Base-by-base conservation (phyloP, 2,329 filamentous ascomycete genomes). In the Pezicula carpinea region DNA sequence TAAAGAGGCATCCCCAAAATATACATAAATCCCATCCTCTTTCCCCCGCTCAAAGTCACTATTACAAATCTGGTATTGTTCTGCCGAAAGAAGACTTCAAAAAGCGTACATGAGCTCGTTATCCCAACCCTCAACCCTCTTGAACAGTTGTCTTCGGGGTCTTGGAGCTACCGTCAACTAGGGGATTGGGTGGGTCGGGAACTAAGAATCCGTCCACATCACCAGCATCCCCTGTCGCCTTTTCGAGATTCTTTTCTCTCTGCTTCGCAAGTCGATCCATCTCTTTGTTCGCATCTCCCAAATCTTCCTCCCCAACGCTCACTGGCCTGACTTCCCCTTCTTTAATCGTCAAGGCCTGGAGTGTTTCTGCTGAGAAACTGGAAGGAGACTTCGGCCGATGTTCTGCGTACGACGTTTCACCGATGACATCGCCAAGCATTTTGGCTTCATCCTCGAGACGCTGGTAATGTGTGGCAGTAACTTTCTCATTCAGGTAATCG, bases 181-280 rank as follows among this genome's bases (percentile, higher is more conserved):
- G 11, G 11, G 38, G 38, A 26, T 40, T 40, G 10, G 38, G 19
- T 35, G 33, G 33, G 19, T 40, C 38, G 13, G 38, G 38, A 8
- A 15, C 18, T n/a, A 44, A 34, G 21, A 44, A 33, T 4, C 41
- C 41, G 35, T 44, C 41, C 10, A 19, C 17, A n/a, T 29, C 19
- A 6, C 29, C 41, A 22, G 32, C 11, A 11, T 18, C 15, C 4
- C 15, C 29, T 21, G 19, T 19, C 4, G 18, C 32, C 13, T 33
- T 35, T 35, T 33, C 31, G 13, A 44, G 23, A 14, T 44, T 44
- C 41, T 44, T 36, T 19, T 44, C 41, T 22, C 41, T 33, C 23
- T 44, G 41, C 29, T 35, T 44, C 6, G 41, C 41, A 15, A 44
- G n/a, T 14, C 23, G 15, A 22, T 44, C 29, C 41, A 44, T 44